Conservation (phyloP, 2,329 filamentous ascomycete species). For the Aspergillus clavatus region DNA sequence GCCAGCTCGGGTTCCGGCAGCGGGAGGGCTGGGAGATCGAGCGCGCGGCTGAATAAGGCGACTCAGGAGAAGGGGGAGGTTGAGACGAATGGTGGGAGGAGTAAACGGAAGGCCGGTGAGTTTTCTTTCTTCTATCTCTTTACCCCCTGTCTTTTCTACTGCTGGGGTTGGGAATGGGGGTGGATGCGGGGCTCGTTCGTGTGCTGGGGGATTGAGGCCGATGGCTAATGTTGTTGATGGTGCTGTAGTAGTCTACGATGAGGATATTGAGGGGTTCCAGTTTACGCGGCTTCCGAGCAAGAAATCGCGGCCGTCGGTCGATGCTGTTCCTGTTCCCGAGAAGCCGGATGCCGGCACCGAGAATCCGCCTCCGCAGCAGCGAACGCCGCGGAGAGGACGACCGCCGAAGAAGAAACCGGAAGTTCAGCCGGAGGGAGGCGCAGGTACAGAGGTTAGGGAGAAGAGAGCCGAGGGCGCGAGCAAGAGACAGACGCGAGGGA, state of each 20-base stretch:
- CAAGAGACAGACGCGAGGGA: conserved; percentile 24
- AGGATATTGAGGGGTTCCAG: conserved; percentile 72
- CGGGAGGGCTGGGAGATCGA: conserved; percentile 23
- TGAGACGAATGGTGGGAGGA: conserved; percentile 22
- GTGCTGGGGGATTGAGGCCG: too few relatives aligned
- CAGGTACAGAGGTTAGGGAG: conserved; percentile 13
- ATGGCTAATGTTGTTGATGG: conserved; percentile 20
- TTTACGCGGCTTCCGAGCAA: conserved; percentile 65
- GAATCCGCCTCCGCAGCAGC: conserved; percentile 28
- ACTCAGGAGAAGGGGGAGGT: conserved; percentile 27
- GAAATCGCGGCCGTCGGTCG: conserved; percentile 53
- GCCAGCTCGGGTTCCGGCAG: conserved; percentile 23
- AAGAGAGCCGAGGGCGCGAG: conserved; percentile 18
- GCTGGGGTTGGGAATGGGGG: too few relatives aligned
- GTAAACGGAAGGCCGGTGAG: conserved; percentile 45
- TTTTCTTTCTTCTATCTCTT: too few relatives aligned
- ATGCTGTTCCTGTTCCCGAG: conserved; percentile 19
- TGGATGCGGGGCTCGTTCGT: too few relatives aligned
- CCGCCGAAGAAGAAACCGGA: conserved; percentile 41
- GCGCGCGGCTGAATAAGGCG: conserved; percentile 36
- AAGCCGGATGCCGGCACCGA: conserved; percentile 37
- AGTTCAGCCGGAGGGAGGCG: conserved; percentile 12
- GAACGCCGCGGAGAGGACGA: conserved; percentile 33
- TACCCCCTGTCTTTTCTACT: too few relatives aligned
- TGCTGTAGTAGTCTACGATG: conserved; percentile 60